Conservation (phyloP, 371 early-diverging fungal species). For the Actinomucor elegans region DNA sequence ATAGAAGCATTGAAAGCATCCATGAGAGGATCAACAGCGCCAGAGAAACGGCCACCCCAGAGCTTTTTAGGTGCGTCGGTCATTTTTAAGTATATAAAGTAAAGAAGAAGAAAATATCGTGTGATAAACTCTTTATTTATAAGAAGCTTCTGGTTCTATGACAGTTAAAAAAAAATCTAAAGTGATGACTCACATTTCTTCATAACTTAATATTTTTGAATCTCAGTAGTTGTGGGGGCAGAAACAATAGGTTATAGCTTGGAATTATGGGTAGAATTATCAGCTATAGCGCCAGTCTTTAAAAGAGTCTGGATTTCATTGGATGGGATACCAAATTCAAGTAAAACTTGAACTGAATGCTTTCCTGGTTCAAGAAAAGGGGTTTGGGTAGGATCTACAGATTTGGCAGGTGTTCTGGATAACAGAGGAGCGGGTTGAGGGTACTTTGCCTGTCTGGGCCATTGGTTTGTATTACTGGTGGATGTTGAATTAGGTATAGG, state of each 20-base stretch:
- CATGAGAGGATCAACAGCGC: constrained; percentile 94
- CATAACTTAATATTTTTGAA: too few relatives aligned
- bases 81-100: neutral
- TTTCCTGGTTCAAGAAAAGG: constrained; percentile 52
- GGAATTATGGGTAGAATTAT: constrained; percentile 4
- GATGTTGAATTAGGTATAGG: constrained; percentile 23
- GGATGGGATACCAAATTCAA: constrained; percentile 49
- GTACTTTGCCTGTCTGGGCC: constrained; percentile 38
- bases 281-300: constrained; percentile 10
- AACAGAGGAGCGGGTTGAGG: constrained; percentile 65
- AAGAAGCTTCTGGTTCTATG: too few relatives aligned
- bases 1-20: constrained; percentile 95
- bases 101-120: neutral
- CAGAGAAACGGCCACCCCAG: constrained; percentile 88
- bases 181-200: too few relatives aligned
- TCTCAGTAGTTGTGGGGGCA: too few relatives aligned
- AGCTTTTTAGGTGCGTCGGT: constrained; percentile 54
- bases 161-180: too few relatives aligned
- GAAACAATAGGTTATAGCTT: neutral
- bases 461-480: neutral
- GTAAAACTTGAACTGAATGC: constrained; percentile 54
- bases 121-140: too few relatives aligned
- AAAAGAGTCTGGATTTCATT: constrained; percentile 15
- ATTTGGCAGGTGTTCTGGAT: constrained; percentile 58
- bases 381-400: constrained; percentile 12